Base-by-base conservation (phyloP, 768 basidiomycete genomes). In the Boletus barrowsii region DNA sequence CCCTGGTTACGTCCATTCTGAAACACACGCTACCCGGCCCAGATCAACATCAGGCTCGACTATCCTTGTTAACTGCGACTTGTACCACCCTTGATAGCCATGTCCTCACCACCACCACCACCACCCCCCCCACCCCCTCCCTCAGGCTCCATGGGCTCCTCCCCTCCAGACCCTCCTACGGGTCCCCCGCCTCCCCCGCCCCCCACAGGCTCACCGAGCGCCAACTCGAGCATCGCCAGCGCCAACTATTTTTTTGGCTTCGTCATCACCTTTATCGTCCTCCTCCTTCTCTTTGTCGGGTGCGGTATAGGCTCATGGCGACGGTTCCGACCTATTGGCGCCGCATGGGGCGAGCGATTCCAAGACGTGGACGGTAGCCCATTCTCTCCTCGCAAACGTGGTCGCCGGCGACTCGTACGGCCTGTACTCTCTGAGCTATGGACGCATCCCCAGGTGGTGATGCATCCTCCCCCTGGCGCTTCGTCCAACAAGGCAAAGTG, bases 301-400 rank as follows among this genome's bases (percentile, higher is more conserved):
- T 82, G 80, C 47, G 80, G 79, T 9, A 59, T 83, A 15, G 71
- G 76, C 45, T 75, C 80, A 17, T 72, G 82, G 55, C 67, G 79
- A 42, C 65, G 80, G 17, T 62, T 70, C 40, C 55, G 53, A 40
- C 46, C 66, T 14, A 8, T 58, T 13, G 56, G 59, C 24, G 53
- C 59, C 0, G 53, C 55, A 0, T 70, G 64, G 64, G 66, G 66
- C n/a, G 51, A 43, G 0, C 55, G 44, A 2, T 11, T 66, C 17
- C 62, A 61, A 29, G 57, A 48, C 41, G 54, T 64, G 45, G 63
- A 61, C 0, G 57, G 54, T 1, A 41, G 22, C 17, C 10, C 49
- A 5, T 53, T 58, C 41, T 15, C 33, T 0, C 7, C 41, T 1
- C 60, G 55, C 20, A 64, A 42, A 26, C 59, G 67, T 36, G 51